phyloP scores from a whole-genome alignment of 2,329 filamentous ascomycete species.

The Penicillium paneum region DNA sequence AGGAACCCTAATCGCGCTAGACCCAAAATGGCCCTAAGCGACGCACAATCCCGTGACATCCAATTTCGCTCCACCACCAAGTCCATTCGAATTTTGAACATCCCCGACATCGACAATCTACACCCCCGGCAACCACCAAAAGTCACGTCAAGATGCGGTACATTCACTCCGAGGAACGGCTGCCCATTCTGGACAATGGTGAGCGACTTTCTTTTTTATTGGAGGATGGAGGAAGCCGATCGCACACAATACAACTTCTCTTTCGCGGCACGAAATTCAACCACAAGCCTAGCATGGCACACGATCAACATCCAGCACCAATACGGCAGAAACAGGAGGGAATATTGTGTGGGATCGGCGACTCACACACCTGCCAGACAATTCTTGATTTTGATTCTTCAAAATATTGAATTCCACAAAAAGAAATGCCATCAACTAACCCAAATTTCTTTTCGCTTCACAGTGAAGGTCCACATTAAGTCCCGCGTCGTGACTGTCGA shows the following conservation, averaged over 20 bases:
- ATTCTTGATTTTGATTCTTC: slow-evolving; percentile 2
- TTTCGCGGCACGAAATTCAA: slow-evolving; percentile 4
- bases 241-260: slow-evolving; percentile 12
- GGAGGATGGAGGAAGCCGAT: slow-evolving; percentile 14
- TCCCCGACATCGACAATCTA: slow-evolving; percentile 41
- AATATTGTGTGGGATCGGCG: slow-evolving; percentile 11
- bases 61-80: slow-evolving; percentile 43
- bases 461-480: slow-evolving; percentile 98
- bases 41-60: slow-evolving; percentile 43
- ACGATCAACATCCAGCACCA: neutral
- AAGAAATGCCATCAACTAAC: neutral
- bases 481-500: slow-evolving; percentile 94
- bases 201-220: slow-evolving; percentile 47
- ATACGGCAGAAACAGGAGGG: neutral
- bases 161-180: slow-evolving; percentile 96
- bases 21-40: slow-evolving; percentile 40
- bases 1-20: slow-evolving; percentile 40
- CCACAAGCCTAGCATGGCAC: neutral
- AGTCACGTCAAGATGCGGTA: slow-evolving; percentile 87
- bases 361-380: slow-evolving; percentile 1
- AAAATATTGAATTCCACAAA: slow-evolving; percentile 7
- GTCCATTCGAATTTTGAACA: slow-evolving; percentile 40
- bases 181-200: slow-evolving; percentile 96
- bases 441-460: slow-evolving; percentile 30
- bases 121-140: slow-evolving; percentile 40